A percentile compares a stretch with the other conserved stretches of the same genome.
Conservation (phyloP, 108 stramenopile species). For the Cyclotella baltica region DNA sequence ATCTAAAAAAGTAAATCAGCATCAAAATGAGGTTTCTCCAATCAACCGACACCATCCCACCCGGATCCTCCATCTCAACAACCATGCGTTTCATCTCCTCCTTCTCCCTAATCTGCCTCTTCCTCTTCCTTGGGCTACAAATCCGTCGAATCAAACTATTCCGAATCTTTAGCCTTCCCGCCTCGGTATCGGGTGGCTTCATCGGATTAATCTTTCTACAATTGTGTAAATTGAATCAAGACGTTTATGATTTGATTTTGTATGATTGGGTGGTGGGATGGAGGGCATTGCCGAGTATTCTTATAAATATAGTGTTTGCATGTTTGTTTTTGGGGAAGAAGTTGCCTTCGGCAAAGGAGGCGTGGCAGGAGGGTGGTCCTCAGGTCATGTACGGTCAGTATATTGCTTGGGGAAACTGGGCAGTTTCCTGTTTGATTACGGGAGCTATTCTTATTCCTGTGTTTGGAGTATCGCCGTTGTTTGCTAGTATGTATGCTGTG, state of each 20-base stretch:
- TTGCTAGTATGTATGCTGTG: slow-evolving; percentile 7
- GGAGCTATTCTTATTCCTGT: slow-evolving; percentile 9
- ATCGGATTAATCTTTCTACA: slow-evolving; percentile 1
- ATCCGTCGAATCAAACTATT: slow-evolving; percentile 11
- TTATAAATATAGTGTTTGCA: slow-evolving; percentile 4
- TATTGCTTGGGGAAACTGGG: slow-evolving; percentile 6
- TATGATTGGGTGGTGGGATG: slow-evolving; percentile 11
- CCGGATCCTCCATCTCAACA: neutral
- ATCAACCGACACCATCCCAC: neutral
- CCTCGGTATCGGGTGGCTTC: slow-evolving; percentile 4
- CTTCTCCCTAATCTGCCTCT: slow-evolving; percentile 9
- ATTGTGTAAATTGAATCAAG: neutral
- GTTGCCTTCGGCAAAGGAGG: neutral
- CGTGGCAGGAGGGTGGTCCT: slow-evolving; percentile 1
- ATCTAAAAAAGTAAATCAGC: no score
- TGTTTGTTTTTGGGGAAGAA: slow-evolving; percentile 2
- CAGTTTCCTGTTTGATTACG: neutral
- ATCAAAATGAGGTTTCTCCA: neutral
- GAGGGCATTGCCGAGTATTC: slow-evolving; percentile 4
- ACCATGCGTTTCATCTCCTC: slow-evolving; percentile 4
- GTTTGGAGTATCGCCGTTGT: slow-evolving; percentile 5
- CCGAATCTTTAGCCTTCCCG: neutral
- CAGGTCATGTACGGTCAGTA: slow-evolving; percentile 6
- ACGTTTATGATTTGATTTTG: slow-evolving; percentile 1
- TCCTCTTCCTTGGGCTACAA: slow-evolving; percentile 2